A percentile compares a stretch with the other conserved stretches of the same genome.
Evolutionary conservation across 164 flowering plant genomes (phyloP).

Genomic region (Aristolochia fimbriata): DNA sequence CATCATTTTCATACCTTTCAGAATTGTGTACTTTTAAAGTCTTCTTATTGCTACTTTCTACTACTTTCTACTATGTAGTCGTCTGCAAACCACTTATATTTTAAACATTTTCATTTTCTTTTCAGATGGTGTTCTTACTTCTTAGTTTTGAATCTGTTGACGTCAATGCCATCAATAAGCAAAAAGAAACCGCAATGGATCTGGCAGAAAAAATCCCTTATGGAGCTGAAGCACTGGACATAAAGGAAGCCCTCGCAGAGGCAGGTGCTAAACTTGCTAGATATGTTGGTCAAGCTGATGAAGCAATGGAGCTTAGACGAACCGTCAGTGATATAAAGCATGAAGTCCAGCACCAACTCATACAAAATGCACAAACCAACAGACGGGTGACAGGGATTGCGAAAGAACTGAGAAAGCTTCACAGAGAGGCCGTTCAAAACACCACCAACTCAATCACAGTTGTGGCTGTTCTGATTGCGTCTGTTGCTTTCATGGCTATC

Average conservation of each 20-base stretch:
- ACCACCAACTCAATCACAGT: constrained; percentile 86
- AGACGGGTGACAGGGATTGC: constrained; percentile 75
- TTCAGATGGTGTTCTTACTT: constrained; percentile 60
- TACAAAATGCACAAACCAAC: constrained; percentile 74
- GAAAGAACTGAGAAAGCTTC: constrained; percentile 78
- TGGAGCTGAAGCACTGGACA: constrained; percentile 57
- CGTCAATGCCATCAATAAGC: constrained; percentile 69
- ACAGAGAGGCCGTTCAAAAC: constrained; percentile 90
- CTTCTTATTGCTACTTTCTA: too few species aligned
- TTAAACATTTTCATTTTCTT: not conserved
- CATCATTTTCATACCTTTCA: too few species aligned
- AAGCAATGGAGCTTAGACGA: constrained; percentile 64
- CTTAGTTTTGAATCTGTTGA: constrained; percentile 45
- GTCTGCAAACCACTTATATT: not conserved
- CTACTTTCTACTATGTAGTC: not conserved
- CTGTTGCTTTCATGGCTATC: constrained; percentile 83
- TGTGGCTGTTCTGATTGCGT: constrained; percentile 86
- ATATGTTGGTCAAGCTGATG: constrained; percentile 55
- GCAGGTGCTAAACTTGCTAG: constrained; percentile 86
- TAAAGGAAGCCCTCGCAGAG: constrained; percentile 60
- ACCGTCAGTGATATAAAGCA: constrained; percentile 91
- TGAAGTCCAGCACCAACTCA: constrained; percentile 79
- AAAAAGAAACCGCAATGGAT: constrained; percentile 86
- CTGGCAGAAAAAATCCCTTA: constrained; percentile 78
- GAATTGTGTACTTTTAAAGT: too few species aligned